Percentiles rank a stretch among this genome's conserved stretches.
These are phyloP conservation scores for Boletus insuetus DNA, from an alignment of 768 basidiomycete species.

Conservation along the genomic window DNA sequence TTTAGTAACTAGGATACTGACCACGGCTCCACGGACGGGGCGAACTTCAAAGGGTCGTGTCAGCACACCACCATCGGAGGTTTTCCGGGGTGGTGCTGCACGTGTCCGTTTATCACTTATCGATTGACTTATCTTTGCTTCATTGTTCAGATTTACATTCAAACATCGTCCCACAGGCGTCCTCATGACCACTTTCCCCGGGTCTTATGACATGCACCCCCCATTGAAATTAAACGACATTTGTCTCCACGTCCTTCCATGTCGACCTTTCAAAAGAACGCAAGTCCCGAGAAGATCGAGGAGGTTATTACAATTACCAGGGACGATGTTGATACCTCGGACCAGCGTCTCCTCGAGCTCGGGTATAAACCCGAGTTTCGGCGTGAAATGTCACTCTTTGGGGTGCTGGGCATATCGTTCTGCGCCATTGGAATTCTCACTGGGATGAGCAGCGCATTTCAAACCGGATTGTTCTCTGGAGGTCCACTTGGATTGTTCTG, in stretches of 20 bases:
- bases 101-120: slow-evolving; percentile 6
- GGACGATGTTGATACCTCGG: slow-evolving; percentile 18
- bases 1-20: too few relatives aligned
- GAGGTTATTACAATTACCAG: not conserved
- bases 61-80: too few relatives aligned
- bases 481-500: slow-evolving; percentile 58
- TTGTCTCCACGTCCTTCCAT: not conserved
- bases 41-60: too few relatives aligned
- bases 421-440: slow-evolving; percentile 60
- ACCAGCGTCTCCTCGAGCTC: slow-evolving; percentile 47
- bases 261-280: not conserved
- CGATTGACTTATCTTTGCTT: not conserved
- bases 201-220: too few relatives aligned
- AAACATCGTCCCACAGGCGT: slow-evolving; percentile 6
- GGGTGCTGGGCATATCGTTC: slow-evolving; percentile 58
- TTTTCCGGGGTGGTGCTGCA: not conserved
- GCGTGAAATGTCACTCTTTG: slow-evolving; percentile 58
- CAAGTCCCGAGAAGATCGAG: slow-evolving; percentile 16
- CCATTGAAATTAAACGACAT: not conserved
- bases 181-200: slow-evolving; percentile 3
- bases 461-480: slow-evolving; percentile 56
- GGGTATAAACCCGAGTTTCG: slow-evolving; percentile 56
- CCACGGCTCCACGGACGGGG: not conserved
- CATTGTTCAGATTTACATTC: not conserved
- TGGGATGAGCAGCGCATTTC: slow-evolving; percentile 59